Percentiles rank a stretch among this genome's conserved stretches.
These are phyloP conservation scores for Populus tomentosa DNA, from an alignment of 441 rosid species.

Conservation along the genomic window DNA sequence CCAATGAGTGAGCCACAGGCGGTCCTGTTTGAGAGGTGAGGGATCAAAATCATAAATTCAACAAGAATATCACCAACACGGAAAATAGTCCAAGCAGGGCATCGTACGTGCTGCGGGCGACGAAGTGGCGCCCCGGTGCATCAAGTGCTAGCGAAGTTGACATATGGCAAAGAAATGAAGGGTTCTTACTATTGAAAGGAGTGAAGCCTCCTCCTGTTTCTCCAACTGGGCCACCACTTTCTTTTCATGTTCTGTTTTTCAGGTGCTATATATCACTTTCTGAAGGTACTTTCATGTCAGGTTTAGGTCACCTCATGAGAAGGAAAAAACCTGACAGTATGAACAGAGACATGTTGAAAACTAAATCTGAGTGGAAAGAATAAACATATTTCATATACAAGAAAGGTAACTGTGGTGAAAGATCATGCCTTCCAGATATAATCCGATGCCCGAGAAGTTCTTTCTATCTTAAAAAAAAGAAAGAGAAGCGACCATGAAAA, in stretches of 20 bases:
- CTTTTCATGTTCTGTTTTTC: neutral
- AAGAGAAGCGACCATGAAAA: constrained; percentile 1
- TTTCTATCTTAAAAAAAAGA: neutral
- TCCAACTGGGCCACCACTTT: neutral
- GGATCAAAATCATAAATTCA: neutral
- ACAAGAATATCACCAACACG: neutral
- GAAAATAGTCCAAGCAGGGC: neutral
- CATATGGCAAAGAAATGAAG: neutral
- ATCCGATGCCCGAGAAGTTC: too few species aligned
- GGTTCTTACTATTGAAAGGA: neutral
- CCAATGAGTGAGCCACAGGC: too few species aligned
- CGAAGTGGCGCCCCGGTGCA: too few species aligned
- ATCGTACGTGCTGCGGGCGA: neutral
- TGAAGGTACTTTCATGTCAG: neutral
- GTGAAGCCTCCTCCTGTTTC: neutral
- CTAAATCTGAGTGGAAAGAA: neutral
- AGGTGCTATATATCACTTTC: neutral
- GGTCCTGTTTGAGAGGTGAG: neutral
- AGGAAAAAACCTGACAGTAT: too few species aligned
- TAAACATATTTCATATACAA: neutral
- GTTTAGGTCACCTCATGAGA: neutral
- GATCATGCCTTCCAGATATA: neutral
- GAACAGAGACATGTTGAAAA: too few species aligned
- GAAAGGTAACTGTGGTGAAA: neutral
- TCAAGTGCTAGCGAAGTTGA: neutral